These are phyloP conservation scores for Tulasnella sp. DNA, from an alignment of 768 basidiomycete genomes.

Conservation along the genomic window DNA sequence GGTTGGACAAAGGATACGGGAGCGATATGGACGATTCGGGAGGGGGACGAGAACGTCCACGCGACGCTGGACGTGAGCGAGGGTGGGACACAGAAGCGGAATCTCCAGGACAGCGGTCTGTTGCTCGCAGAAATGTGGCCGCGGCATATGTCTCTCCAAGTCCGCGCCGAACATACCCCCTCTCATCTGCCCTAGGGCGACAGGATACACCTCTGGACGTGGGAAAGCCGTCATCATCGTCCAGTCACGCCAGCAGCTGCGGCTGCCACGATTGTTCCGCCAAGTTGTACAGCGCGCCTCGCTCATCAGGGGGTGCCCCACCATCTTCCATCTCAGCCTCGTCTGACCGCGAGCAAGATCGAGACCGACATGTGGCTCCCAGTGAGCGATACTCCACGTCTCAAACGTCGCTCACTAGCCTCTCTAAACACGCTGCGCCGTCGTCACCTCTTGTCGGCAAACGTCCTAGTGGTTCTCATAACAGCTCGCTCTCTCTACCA, in stretches of 20 bases:
- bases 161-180: conserved; percentile 4
- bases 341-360: neutral
- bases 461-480: no score
- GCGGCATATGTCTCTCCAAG: neutral
- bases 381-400: conserved; percentile 2
- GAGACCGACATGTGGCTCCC: neutral
- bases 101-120: no score
- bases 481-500: no score
- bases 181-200: neutral
- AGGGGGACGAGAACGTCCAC: neutral
- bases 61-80: neutral
- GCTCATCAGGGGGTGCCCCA: neutral
- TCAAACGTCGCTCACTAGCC: neutral
- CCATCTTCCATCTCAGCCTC: conserved; percentile 1
- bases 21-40: neutral
- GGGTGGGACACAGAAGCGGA: neutral
- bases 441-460: neutral
- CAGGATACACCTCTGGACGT: neutral
- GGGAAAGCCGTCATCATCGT: neutral
- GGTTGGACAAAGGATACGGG: neutral
- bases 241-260: conserved; percentile 6
- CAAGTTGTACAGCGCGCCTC: neutral
- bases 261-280: conserved; percentile 12
- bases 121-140: neutral
- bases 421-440: neutral